These are phyloP conservation scores for Gossypium armourianum DNA, from an alignment of 441 rosid species.

Conservation along the genomic window DNA sequence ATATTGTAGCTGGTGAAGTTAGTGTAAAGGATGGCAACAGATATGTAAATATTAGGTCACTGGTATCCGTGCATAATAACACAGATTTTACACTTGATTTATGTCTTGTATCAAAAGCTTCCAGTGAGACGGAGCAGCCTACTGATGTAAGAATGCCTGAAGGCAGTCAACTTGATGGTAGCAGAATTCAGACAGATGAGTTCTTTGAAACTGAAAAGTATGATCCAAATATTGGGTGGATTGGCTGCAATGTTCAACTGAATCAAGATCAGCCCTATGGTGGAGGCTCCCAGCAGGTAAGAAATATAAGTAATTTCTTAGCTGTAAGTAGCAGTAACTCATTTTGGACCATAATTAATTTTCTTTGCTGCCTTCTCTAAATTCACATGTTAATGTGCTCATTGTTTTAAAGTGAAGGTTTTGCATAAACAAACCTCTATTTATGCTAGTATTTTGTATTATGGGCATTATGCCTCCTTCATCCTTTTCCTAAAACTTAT, in stretches of 20 bases:
- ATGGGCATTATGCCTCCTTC: not conserved
- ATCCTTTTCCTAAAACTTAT: not conserved
- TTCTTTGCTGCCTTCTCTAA: not conserved
- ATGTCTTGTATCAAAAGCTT: constrained; percentile 49
- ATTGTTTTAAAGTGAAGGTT: not conserved
- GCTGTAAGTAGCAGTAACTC: not conserved
- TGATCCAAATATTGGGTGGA: constrained; percentile 46
- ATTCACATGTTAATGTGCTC: not conserved
- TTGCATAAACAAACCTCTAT: not conserved
- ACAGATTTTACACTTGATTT: constrained; percentile 63
- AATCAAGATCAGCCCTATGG: constrained; percentile 20
- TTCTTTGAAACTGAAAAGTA: constrained; percentile 46
- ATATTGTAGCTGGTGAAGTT: constrained; percentile 93
- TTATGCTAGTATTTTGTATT: not conserved
- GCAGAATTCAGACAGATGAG: constrained; percentile 33
- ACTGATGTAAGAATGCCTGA: constrained; percentile 26
- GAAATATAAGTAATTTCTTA: not conserved
- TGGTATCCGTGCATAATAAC: constrained; percentile 61
- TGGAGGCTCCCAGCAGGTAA: constrained; percentile 30
- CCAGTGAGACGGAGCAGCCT: constrained; percentile 20
- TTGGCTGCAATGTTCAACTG: constrained; percentile 26
- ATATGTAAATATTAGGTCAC: constrained; percentile 78
- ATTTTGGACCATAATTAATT: not conserved
- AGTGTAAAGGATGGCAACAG: constrained; percentile 70
- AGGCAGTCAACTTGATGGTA: constrained; percentile 22